Base-by-base conservation (phyloP, 2,329 filamentous ascomycete species). In the Chrysoporthe deuterocubensis region DNA sequence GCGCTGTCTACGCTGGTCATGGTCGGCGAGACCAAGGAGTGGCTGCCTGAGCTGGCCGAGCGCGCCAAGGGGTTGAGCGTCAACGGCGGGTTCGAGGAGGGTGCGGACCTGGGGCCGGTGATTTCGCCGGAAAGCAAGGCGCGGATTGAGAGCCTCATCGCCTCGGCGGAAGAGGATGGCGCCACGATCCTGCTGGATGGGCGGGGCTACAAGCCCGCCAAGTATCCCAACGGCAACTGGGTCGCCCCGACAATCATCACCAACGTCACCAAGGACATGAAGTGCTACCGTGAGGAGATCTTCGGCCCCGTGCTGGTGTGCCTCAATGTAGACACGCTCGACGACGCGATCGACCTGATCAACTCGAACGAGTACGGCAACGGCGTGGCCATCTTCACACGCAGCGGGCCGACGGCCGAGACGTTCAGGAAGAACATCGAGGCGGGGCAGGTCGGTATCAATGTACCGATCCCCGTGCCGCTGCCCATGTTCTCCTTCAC, bases 281-380 rank as follows among this genome's bases (percentile, higher is more conserved):
- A 85, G 73, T 96, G 93, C 85, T 96, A 96, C 83, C 88, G 81
- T 69, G 90, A 96, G 79, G 92, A 96, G 80, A 93, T 96, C 75
- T 96, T 96, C 72, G 92, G 92, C 1, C 92, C 92, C 1, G 92
- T 96, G 11, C 85, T 96, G 21, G 91, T 96, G 67, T 94, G 91
- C 81, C 82, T 96, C 71, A 92, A 92, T 75, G 90, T 91, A 21
- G 87, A 90, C 54, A 93, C 91, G 6, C 86, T 95, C 66, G 91
- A 94, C 75, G 91, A 93, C 64, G 92, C 92, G 48, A 90, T 96
- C 74, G 87, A 91, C 43, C 82, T 94, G 71, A 94, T 96, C 83
- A 96, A 96, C 82, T 84, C 82, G 69, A 96, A 96, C 81, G 91
- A 94, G 79, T 96, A 96, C 78, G 92, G 92, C 73, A 96, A 96